Conservation (phyloP, 2,329 filamentous ascomycete genomes). For the Escovopsis sp. region DNA sequence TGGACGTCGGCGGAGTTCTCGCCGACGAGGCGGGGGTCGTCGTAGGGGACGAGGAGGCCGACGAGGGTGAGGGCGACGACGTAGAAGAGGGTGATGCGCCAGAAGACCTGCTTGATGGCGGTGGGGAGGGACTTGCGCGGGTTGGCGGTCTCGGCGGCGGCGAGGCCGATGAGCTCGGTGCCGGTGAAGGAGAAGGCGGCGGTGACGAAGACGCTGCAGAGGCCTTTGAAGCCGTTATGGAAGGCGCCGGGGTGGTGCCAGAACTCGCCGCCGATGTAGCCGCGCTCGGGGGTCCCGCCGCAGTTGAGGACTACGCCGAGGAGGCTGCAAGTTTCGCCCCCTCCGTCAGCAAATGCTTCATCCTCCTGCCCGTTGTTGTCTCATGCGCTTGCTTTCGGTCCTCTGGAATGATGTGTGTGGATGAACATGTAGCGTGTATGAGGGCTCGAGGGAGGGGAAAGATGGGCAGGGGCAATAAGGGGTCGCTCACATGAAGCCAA, state of each 20-base stretch:
- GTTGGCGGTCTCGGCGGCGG: constrained; percentile 62
- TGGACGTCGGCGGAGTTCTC: constrained; percentile 46
- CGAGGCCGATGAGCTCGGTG: constrained; percentile 60
- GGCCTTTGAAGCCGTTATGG: constrained; percentile 67
- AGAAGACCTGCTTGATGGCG: constrained; percentile 87
- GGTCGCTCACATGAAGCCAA: constrained; percentile 63
- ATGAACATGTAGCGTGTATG: too few relatives aligned
- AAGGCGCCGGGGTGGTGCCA: constrained; percentile 71
- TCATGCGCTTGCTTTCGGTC: too few relatives aligned
- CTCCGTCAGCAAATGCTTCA: too few relatives aligned
- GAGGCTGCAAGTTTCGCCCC: constrained; percentile 39
- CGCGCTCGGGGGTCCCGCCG: constrained; percentile 55
- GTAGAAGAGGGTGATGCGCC: constrained; percentile 86
- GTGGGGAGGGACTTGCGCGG: constrained; percentile 68
- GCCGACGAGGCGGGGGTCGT: constrained; percentile 47
- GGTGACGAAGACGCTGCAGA: constrained; percentile 62
- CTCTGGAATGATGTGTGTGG: too few relatives aligned
- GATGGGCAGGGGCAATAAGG: background rate
- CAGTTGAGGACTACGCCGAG: constrained; percentile 75
- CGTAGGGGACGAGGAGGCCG: constrained; percentile 65
- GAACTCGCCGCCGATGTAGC: constrained; percentile 65
- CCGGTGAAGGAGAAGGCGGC: constrained; percentile 63
- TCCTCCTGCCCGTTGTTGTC: too few relatives aligned
- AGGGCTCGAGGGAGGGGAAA: constrained; percentile 4
- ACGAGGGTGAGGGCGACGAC: constrained; percentile 67